Base-by-base conservation (phyloP, 805 yeast genomes). In the Candida golubevii region DNA sequence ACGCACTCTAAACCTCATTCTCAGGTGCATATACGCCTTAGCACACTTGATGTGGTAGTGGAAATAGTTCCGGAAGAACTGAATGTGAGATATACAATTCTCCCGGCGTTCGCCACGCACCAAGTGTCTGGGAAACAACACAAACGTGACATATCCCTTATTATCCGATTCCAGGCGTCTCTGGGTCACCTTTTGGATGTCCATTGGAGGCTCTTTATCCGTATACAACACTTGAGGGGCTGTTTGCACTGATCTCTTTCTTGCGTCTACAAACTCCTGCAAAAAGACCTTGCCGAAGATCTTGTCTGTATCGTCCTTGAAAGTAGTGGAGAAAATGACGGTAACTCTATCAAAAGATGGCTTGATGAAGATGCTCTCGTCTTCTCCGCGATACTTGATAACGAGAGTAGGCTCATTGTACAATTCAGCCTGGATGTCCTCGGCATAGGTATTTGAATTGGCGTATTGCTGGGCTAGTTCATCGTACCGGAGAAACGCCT, bases 11-110 rank as follows among this genome's bases (percentile, higher is more conserved):
- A 75, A 88, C 67, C 99, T 82, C 99, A 93, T 93, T 75, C 99
- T 83, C 41, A 96, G 88, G 67, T 93, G 99, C 83, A 93, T 82
- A 69, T 87, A 93, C 31, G 99, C 98, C 75, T 93, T 93, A 49
- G 97, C 89, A 66, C 97, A 91, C 71, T 93, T 93, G 72, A 93
- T 93, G 63, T 93, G 99, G 68, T 91, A 93, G 66, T 93, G 99
- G 84, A 93, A 93, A 70, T 91, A 93, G 61, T 90, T 95, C 68
- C 99, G 79, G 71, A 93, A 93, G 46, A 88, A 74, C 60, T 88
- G 89, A 59, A 93, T 85, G 65, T 90, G 97, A 32, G 95, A 83
- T 51, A 93, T 87, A 49, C 96, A 85, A 61, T 82, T 85, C 64
- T 93, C 93, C 58, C 88, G 77, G 51, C 86, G 82, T 49, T 79